Evolutionary conservation across 1,284 basidiomycete species (phyloP), one percentile per base, ranked within the genome.

Genomic region (Naganishia liquefaciens): DNA sequence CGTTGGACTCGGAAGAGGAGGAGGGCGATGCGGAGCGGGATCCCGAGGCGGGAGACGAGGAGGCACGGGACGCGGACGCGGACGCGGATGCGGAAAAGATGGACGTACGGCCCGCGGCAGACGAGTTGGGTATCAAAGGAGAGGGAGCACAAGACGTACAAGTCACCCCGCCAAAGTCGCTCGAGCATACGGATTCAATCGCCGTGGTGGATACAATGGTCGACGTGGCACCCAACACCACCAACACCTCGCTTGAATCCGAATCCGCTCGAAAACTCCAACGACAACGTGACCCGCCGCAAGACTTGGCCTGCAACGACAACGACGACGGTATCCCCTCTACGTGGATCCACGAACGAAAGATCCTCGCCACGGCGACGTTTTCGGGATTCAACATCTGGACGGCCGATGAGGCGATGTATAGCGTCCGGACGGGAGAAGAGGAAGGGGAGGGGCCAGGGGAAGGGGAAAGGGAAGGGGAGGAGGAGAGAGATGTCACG

Each of bases 341-440:
- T 4, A 52, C 10, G 27, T 44, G 53, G 53, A 28, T 43, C 17
- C 53, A 49, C n/a, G 49, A 15, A 9, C 55, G 55, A 2, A 30
- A 17, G 6, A 2, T 60, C n/a, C 30, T 47, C 15, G 33, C 55
- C 9, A n/a, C 25, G 25, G 55, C 55, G 33, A 60, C 44, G 9
- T 60, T 60, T 25, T 15, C 15, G 11, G 55, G 28, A 11, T 23
- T 60, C n/a, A 39, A 33, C 3, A 49, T 60, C 46, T 60, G 55
- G 55, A 17, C 23, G 1, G 33, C 55, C 9, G 55, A 60, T 25
- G 55, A 60, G 46, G n/a, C 46, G 46, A 49, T 60, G 46, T 60
- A 40, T 27, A 13, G 33, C 5, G 28, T 37, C 9, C 25, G 13
- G 43, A 9, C 40, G 30, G 2, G 3, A 3, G n/a, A 25, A 3